Evolutionary conservation across 495 filamentous ascomycete genomes (phyloP).

Genomic region (Parachaetomium inaequale): DNA sequence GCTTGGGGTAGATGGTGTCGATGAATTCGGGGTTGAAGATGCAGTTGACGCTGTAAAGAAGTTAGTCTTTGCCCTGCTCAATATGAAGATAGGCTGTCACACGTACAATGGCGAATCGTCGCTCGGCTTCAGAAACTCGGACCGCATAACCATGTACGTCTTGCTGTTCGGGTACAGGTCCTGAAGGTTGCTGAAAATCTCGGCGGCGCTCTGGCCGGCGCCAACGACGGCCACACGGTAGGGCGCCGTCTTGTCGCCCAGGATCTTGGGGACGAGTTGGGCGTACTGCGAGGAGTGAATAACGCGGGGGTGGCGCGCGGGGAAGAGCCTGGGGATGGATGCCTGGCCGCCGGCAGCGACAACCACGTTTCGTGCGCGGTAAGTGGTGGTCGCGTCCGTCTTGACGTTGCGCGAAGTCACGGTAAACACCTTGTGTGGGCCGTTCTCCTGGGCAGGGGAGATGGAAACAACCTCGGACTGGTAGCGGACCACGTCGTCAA

Average conservation of each 20-base stretch:
- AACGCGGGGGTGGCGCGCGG: conserved; percentile 58
- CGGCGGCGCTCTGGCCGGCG: conserved; percentile 86
- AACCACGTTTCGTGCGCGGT: conserved; percentile 72
- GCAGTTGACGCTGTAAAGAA: conserved; percentile 73
- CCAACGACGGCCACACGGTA: conserved; percentile 82
- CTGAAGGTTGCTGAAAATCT: conserved; percentile 90
- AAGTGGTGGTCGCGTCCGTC: conserved; percentile 34
- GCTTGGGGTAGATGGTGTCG: conserved; percentile 65
- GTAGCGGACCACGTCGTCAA: conserved; percentile 75
- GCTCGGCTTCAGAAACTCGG: conserved; percentile 76
- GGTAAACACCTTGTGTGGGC: conserved; percentile 48
- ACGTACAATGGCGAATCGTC: conserved; percentile 94
- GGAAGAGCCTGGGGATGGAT: conserved; percentile 66
- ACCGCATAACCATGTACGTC: conserved; percentile 71
- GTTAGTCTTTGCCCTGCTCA: neutral
- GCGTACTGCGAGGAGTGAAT: conserved; percentile 91
- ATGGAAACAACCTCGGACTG: conserved; percentile 70
- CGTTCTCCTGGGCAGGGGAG: conserved; percentile 41
- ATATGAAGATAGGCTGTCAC: neutral
- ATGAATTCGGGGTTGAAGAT: conserved; percentile 87
- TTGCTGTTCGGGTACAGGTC: conserved; percentile 75
- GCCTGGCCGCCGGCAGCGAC: conserved; percentile 81
- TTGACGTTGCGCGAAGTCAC: conserved; percentile 41
- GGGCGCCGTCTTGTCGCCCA: conserved; percentile 53
- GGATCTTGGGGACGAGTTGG: conserved; percentile 54